A percentile compares a stretch with the other conserved stretches of the same genome.
Evolutionary conservation across 2,329 filamentous ascomycete genomes (phyloP).

Genomic region (Xylaria sp.): DNA sequence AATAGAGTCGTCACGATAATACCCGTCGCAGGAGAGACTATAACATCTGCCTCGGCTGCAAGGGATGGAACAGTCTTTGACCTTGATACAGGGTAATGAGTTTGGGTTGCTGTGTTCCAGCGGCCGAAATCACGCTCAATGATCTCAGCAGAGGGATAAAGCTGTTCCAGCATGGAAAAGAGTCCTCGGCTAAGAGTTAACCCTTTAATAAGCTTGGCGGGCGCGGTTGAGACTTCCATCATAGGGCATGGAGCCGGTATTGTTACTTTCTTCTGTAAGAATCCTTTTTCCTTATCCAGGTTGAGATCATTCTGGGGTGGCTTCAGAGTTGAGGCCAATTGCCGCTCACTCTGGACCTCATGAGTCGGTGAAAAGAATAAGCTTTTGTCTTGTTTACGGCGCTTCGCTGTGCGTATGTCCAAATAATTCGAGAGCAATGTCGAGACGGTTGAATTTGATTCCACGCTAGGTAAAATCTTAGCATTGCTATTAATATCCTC

Average conservation of each 20-base stretch:
- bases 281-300: background rate
- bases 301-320: background rate
- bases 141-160: constrained; percentile 62
- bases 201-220: constrained; percentile 62
- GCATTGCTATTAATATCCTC: background rate
- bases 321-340: background rate
- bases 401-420: constrained; percentile 45
- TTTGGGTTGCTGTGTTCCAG: constrained; percentile 52
- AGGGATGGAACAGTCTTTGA: constrained; percentile 54
- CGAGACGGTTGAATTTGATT: constrained; percentile 43
- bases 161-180: constrained; percentile 60
- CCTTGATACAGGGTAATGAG: constrained; percentile 48
- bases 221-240: constrained; percentile 14
- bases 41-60: constrained; percentile 75
- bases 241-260: constrained; percentile 39
- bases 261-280: constrained; percentile 1
- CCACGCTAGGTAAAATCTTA: constrained; percentile 39
- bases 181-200: constrained; percentile 59
- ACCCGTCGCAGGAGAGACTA: constrained; percentile 74
- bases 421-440: constrained; percentile 47
- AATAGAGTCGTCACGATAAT: constrained; percentile 78
- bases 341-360: background rate
- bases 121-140: constrained; percentile 69
- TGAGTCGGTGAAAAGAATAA: constrained; percentile 41
- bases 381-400: constrained; percentile 44